Conservation (phyloP, 106 monocot genomes). For the Apostasia shenzhenica region DNA sequence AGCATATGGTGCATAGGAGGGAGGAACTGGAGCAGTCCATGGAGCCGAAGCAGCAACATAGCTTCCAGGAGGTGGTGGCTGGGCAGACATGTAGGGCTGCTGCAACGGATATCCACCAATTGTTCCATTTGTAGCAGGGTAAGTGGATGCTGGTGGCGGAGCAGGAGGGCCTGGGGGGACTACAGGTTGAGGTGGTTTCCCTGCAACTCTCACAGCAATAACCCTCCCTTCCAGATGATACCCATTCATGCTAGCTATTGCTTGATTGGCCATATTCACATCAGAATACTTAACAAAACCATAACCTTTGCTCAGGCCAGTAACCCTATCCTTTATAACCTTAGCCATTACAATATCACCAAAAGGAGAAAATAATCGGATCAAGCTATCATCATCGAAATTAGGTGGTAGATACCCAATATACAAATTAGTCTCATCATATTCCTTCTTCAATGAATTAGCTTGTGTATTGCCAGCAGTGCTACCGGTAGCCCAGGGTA, state of each 20-base stretch:
- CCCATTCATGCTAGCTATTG: conserved; percentile 78
- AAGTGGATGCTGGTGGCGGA: conserved; percentile 26
- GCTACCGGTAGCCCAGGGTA: conserved; percentile 41
- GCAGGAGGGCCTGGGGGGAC: conserved; percentile 64
- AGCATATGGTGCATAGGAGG: conserved; percentile 42
- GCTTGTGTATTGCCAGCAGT: conserved; percentile 7
- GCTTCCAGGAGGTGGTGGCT: conserved; percentile 48
- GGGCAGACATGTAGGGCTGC: conserved; percentile 33
- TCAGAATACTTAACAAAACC: conserved; percentile 93
- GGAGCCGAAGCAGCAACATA: conserved; percentile 40
- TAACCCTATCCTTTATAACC: conserved; percentile 81
- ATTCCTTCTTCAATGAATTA: conserved; percentile 63
- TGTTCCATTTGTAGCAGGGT: conserved; percentile 24
- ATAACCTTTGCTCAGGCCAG: conserved; percentile 80
- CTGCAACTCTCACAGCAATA: conserved; percentile 88
- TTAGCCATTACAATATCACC: conserved; percentile 93
- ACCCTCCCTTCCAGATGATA: conserved; percentile 74
- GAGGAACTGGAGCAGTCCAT: conserved; percentile 50
- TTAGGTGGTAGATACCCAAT: conserved; percentile 80
- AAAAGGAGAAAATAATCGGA: conserved; percentile 63
- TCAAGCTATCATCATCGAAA: conserved; percentile 72
- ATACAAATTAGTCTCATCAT: conserved; percentile 90
- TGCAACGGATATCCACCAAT: conserved; percentile 62
- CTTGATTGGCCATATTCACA: conserved; percentile 62
- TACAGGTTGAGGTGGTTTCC: conserved; percentile 76